Percentiles rank a stretch among this genome's conserved stretches.
Evolutionary conservation across 164 flowering plant species (phyloP).

Genomic region (Piper betle): DNA sequence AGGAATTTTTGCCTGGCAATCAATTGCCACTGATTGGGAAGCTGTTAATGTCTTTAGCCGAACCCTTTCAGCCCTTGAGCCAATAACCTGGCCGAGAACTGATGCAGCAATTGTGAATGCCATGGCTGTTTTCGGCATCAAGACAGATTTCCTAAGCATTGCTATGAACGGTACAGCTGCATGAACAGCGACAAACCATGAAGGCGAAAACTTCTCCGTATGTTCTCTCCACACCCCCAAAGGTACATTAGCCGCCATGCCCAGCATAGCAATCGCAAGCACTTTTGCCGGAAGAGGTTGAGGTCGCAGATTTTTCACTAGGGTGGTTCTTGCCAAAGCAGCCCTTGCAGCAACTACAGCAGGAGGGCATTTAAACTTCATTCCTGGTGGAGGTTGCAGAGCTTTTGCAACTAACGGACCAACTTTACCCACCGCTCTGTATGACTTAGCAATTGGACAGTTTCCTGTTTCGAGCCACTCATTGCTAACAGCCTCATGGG

Average conservation of each 20-base stretch:
- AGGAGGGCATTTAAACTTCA: conserved; percentile 66
- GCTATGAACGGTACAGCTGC: conserved; percentile 93
- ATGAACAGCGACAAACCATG: conserved; percentile 84
- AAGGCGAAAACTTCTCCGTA: conserved; percentile 58
- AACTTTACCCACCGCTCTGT: conserved; percentile 49
- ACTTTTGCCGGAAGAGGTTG: conserved; percentile 58
- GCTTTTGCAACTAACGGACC: conserved; percentile 66
- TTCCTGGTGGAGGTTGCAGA: conserved; percentile 54
- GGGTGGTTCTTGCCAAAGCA: conserved; percentile 59
- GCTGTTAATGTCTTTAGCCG: conserved; percentile 24
- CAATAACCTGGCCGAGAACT: conserved; percentile 64
- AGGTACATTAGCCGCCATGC: conserved; percentile 60
- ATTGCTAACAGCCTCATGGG: conserved; percentile 56
- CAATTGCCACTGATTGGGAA: conserved; percentile 1
- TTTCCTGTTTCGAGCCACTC: conserved; percentile 72
- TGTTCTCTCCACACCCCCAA: conserved; percentile 82
- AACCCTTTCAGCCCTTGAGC: conserved; percentile 67
- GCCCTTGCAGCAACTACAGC: conserved; percentile 77
- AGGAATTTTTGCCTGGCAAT: background rate
- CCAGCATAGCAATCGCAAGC: conserved; percentile 36
- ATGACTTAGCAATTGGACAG: conserved; percentile 85
- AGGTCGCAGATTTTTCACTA: conserved; percentile 60
- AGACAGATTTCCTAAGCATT: conserved; percentile 55
- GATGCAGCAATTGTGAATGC: conserved; percentile 73
- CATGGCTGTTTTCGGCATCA: conserved; percentile 83